Evolutionary conservation across 176 grass and related monocot genomes (phyloP), one percentile per base, ranked within the genome.

Genomic region (Eragrostis curvula): DNA sequence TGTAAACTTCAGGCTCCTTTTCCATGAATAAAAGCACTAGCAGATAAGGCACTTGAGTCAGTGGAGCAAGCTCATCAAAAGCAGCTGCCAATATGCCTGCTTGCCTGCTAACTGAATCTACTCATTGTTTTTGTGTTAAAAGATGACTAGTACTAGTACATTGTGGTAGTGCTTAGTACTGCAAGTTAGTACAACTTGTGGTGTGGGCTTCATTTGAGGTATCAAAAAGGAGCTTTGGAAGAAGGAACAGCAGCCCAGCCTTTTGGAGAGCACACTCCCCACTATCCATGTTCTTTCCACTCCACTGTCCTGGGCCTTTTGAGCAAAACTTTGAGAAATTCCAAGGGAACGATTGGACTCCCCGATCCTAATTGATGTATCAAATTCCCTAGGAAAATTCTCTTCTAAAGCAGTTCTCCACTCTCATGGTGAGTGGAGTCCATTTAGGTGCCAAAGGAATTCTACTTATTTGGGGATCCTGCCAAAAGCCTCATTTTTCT

Each of bases 401-500:
- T 61, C 30, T 5, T 3, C 7, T n/a, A 88, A 88, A 88, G 81
- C 32, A 74, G 40, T 58, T 55, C 30, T 62, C 73, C 44, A 44
- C 17, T 44, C 79, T 77, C 9, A 57, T 9, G 57, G 66, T 82
- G 45, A 64, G 86, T 82, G 85, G 79, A 83, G 55, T 71, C 65
- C 77, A 68, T 62, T 73, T 43, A 56, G 39, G 67, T 88, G 48
- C 47, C 80, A 73, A 73, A 83, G 86, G 80, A 77, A 27, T 83
- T 58, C 74, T 79, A 41, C 61, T 74, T 73, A 13, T 56, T 74
- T 28, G 13, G 47, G 73, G 59, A 78, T 84, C 75, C 27, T 84
- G n/a, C 50, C 68, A 79, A 68, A 73, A 67, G 75, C 50, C 68
- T 42, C 74, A 59, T 47, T 64, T 64, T 56, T 15, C 75, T 72